Evolutionary conservation across 2,329 filamentous ascomycete genomes (phyloP).

Genomic region (Fusarium euwallaceae): DNA sequence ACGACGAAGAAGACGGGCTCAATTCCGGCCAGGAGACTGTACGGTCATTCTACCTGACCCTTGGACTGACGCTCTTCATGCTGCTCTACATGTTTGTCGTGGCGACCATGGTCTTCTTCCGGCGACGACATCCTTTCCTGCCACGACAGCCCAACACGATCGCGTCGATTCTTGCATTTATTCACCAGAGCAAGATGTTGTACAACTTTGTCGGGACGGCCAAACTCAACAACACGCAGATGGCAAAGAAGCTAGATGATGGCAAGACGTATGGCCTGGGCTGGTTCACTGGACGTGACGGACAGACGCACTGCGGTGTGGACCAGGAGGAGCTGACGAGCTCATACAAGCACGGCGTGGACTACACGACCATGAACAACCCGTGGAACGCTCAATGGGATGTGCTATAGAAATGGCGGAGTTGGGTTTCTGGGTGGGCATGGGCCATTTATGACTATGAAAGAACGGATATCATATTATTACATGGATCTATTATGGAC

Average conservation of each 20-base stretch:
- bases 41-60: slow-evolving; percentile 75
- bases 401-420: slow-evolving; percentile 42
- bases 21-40: slow-evolving; percentile 71
- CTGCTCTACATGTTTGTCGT: slow-evolving; percentile 74
- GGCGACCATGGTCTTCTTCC: slow-evolving; percentile 70
- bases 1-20: slow-evolving; percentile 47
- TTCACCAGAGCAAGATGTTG: slow-evolving; percentile 85
- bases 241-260: slow-evolving; percentile 70
- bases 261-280: slow-evolving; percentile 79
- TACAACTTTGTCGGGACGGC: slow-evolving; percentile 80
- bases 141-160: slow-evolving; percentile 85
- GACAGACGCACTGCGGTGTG: slow-evolving; percentile 80
- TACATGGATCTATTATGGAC: slow-evolving; percentile 10
- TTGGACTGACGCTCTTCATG: slow-evolving; percentile 72
- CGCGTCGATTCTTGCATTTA: slow-evolving; percentile 80
- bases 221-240: slow-evolving; percentile 70
- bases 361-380: slow-evolving; percentile 62
- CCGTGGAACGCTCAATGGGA: slow-evolving; percentile 65
- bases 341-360: slow-evolving; percentile 74
- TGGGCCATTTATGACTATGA: slow-evolving; percentile 25
- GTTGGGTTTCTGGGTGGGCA: slow-evolving; percentile 3
- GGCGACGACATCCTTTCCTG: slow-evolving; percentile 77
- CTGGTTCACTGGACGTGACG: slow-evolving; percentile 82
- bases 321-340: slow-evolving; percentile 80
- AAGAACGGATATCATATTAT: slow-evolving; percentile 22